Conservation (phyloP, 2,329 filamentous ascomycete species). For the Colletotrichum sidae region DNA sequence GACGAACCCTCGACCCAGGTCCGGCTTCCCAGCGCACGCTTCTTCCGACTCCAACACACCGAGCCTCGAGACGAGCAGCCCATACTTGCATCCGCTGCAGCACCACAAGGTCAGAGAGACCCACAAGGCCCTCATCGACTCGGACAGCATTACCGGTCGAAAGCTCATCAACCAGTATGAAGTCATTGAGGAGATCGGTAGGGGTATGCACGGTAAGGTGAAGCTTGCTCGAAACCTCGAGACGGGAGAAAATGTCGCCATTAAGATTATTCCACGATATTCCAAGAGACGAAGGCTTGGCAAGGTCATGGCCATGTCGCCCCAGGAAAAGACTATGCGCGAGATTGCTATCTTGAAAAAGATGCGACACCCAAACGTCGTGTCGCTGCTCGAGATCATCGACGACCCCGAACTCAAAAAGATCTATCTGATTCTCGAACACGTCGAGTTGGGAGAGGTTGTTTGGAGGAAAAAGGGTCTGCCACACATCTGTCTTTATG, state of each 20-base stretch:
- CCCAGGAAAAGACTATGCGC: slow-evolving; percentile 86
- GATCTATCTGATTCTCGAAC: slow-evolving; percentile 97
- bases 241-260: slow-evolving; percentile 85
- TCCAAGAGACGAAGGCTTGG: slow-evolving; percentile 95
- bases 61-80: slow-evolving; percentile 61
- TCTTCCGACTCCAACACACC: slow-evolving; percentile 67
- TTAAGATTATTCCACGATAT: slow-evolving; percentile 98
- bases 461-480: slow-evolving; percentile 92
- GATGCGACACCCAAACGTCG: slow-evolving; percentile 96
- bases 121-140: slow-evolving; percentile 90
- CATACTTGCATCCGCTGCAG: slow-evolving; percentile 77
- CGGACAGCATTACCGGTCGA: slow-evolving; percentile 87
- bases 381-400: slow-evolving; percentile 95
- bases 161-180: slow-evolving; percentile 99
- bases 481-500: slow-evolving; percentile 83
- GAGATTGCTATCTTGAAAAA: slow-evolving; percentile 99
- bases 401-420: slow-evolving; percentile 97
- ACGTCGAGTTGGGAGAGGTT: slow-evolving; percentile 93
- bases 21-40: slow-evolving; percentile 52
- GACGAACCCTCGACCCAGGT: slow-evolving; percentile 53
- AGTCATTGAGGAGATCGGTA: slow-evolving; percentile 94
- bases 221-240: slow-evolving; percentile 88
- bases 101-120: slow-evolving; percentile 85
- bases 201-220: slow-evolving; percentile 97
- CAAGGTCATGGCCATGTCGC: slow-evolving; percentile 74